Evolutionary conservation across 2,329 filamentous ascomycete species (phyloP).

Genomic region (Aspergillus jensenii): DNA sequence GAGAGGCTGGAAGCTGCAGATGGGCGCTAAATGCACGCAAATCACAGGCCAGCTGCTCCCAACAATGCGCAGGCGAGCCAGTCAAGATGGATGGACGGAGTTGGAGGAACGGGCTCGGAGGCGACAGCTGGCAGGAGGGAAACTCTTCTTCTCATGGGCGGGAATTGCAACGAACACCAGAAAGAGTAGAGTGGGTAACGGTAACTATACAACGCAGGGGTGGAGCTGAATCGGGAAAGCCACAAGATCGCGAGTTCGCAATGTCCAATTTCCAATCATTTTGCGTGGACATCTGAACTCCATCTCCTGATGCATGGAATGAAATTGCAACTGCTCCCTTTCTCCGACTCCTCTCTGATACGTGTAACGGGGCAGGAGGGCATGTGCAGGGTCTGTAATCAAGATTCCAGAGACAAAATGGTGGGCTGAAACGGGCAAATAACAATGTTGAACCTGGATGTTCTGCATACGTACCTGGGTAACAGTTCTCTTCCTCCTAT

Average conservation of each 20-base stretch:
- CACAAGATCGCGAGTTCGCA: conserved; percentile 1
- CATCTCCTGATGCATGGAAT: conserved; percentile 7
- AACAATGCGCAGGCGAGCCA: background rate
- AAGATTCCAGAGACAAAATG: conserved; percentile 2
- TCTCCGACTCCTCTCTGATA: conserved; percentile 1
- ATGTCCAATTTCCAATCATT: background rate
- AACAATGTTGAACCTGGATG: background rate
- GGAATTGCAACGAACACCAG: background rate
- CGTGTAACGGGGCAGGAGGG: background rate
- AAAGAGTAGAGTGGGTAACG: conserved; percentile 9
- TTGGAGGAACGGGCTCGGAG: background rate
- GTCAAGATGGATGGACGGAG: background rate
- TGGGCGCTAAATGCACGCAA: conserved; percentile 35
- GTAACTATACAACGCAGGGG: conserved; percentile 17
- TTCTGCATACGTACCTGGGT: conserved; percentile 14
- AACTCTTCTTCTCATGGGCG: too few relatives aligned
- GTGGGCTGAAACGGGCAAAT: background rate
- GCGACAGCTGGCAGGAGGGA: background rate
- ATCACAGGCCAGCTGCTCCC: conserved; percentile 24
- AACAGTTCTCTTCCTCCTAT: conserved; percentile 5
- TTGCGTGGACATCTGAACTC: background rate
- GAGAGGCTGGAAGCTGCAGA: conserved; percentile 27
- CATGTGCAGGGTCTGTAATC: conserved; percentile 3
- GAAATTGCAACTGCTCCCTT: conserved; percentile 2
- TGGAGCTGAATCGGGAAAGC: conserved; percentile 12